Evolutionary conservation across 2,329 filamentous ascomycete species (phyloP), one percentile per base, ranked within the genome.

Genomic region (Colletotrichum higginsianum): DNA sequence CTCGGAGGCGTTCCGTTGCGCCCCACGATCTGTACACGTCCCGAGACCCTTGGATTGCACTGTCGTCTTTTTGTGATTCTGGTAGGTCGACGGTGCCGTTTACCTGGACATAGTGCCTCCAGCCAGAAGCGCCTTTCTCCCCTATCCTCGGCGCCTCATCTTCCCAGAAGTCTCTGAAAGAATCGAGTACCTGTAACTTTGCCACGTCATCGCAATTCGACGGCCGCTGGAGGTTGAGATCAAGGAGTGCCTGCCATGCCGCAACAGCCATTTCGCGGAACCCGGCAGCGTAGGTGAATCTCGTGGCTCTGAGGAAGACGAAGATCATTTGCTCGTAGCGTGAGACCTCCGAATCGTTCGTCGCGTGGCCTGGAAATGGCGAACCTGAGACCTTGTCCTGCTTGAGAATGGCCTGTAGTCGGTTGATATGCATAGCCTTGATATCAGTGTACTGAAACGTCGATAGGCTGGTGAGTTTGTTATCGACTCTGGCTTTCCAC

Each of bases 101-200:
- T 18, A 75, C 77, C n/a, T 80, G 77, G 16, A 83, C 80, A 74
- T 86, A 91, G n/a, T 83, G 77, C 2, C 77, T 79, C 95, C 95
- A 98, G 0, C 95, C 94, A 72, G 86, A 85, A 3, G 94, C 91
- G 2, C 84, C 86, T 0, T 82, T 77, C 75, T 98, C 96, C 12
- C 96, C 96, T 65, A 98, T 88, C 7, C 96, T 89, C 0, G 93
- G 85, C 0, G 90, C 86, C 78, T 98, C 96, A 67, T 91, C 93
- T 71, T 98, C 94, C 96, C 96, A 98, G 74, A 96, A 98, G 2
- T 91, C 87, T 58, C 88, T 84, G 73, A 98, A 93, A 0, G 78
- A 77, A 2, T 81, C 78, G 13, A 85, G 50, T 0, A 64, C 47
- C 40, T 72, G 44, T 12, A 40, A 61, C 6, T 75, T 74, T 12